Percentiles rank a stretch among this genome's conserved stretches.
phyloP scores from a whole-genome alignment of 306 rosid genomes.

The Gastrolobium bilobum region DNA sequence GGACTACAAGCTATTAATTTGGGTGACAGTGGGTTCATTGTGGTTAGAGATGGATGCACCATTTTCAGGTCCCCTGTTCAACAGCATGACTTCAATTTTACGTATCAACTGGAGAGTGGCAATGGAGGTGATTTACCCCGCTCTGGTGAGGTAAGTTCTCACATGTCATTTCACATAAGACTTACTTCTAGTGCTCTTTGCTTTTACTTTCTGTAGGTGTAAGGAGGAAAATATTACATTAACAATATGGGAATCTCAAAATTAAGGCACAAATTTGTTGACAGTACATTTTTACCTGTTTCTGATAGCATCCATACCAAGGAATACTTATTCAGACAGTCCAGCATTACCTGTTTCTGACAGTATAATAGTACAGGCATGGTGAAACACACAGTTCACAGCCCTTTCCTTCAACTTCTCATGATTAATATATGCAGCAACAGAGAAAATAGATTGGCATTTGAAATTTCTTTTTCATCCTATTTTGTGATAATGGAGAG shows the following conservation, averaged over 20 bases:
- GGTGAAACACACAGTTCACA: neutral
- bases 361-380: neutral
- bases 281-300: neutral
- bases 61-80: conserved; percentile 86
- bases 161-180: conserved; percentile 12
- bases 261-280: conserved; percentile 17
- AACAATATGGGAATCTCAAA: neutral
- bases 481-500: conserved; percentile 5
- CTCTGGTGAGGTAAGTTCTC: conserved; percentile 83
- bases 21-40: conserved; percentile 95
- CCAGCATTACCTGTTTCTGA: neutral
- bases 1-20: conserved; percentile 88
- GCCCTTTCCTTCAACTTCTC: neutral
- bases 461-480: neutral
- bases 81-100: conserved; percentile 88
- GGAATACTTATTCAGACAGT: neutral
- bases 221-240: neutral
- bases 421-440: neutral
- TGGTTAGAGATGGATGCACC: conserved; percentile 85
- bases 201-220: neutral
- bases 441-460: neutral
- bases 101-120: conserved; percentile 91
- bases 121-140: conserved; percentile 81
- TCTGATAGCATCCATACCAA: neutral
- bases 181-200: conserved; percentile 24